These are phyloP conservation scores for Pythium monospermum DNA, from an alignment of 352 stramenopile genomes.

Conservation along the genomic window DNA sequence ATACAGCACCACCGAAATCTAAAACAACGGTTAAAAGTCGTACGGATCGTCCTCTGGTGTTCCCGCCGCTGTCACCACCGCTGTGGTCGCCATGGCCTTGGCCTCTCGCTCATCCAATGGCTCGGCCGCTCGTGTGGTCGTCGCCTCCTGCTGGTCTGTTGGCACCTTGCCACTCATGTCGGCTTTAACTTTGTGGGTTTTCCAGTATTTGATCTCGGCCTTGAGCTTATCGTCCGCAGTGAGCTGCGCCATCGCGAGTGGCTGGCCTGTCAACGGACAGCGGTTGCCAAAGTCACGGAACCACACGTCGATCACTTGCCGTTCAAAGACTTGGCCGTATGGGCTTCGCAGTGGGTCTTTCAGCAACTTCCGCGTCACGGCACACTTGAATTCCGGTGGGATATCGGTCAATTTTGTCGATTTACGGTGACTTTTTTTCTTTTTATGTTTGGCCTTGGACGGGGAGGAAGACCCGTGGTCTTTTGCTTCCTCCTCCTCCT, in stretches of 20 bases:
- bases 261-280: constrained; percentile 69
- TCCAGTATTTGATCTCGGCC: constrained; percentile 60
- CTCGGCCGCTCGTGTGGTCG: constrained; percentile 8
- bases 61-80: not conserved
- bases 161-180: not conserved
- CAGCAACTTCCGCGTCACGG: constrained; percentile 66
- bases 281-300: constrained; percentile 81
- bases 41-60: constrained; percentile 19
- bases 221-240: constrained; percentile 47
- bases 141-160: too few species aligned
- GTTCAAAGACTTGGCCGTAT: constrained; percentile 74
- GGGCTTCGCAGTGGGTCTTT: constrained; percentile 66
- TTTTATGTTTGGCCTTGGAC: constrained; percentile 38
- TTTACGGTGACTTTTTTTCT: constrained; percentile 5
- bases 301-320: constrained; percentile 72
- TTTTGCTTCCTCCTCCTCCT: constrained; percentile 25
- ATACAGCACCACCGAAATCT: not conserved
- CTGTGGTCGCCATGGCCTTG: not conserved
- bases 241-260: constrained; percentile 49
- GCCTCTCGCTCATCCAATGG: constrained; percentile 8
- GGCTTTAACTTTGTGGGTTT: constrained; percentile 6
- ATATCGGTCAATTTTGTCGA: constrained; percentile 20
- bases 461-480: constrained; percentile 28
- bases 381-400: constrained; percentile 64
- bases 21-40: constrained; percentile 18